Conservation (phyloP, 2,329 filamentous ascomycete species). For the Harringtonia lauricola region DNA sequence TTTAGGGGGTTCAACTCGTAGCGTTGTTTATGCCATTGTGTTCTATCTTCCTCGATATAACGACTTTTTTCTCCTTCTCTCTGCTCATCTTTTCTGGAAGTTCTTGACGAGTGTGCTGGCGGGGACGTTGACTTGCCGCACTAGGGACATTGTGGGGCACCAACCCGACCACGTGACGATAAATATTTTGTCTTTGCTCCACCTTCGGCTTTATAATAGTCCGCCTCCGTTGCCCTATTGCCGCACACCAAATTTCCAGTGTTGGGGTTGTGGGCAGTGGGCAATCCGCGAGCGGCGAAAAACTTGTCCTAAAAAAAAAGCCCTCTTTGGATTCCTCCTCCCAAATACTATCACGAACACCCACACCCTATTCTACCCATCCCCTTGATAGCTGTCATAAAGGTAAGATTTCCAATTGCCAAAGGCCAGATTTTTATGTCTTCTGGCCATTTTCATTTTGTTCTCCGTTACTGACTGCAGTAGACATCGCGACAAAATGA, state of each 20-base stretch:
- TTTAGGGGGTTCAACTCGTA: too few relatives aligned
- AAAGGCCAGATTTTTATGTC: background rate
- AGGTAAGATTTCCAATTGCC: background rate
- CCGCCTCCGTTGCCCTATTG: background rate
- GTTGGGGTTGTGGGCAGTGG: background rate
- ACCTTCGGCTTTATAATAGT: too few relatives aligned
- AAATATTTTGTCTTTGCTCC: too few relatives aligned
- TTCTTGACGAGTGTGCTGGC: too few relatives aligned
- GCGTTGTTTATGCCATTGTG: too few relatives aligned
- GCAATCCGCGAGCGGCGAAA: constrained; percentile 2
- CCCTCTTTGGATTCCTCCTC: background rate
- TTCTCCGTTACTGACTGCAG: constrained; percentile 2
- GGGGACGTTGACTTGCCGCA: too few relatives aligned
- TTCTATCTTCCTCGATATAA: too few relatives aligned
- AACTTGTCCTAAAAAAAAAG: constrained; percentile 2
- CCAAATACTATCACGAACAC: constrained; percentile 2
- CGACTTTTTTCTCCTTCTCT: too few relatives aligned
- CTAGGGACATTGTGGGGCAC: too few relatives aligned
- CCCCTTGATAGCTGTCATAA: constrained; percentile 3
- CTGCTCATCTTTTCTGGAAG: too few relatives aligned
- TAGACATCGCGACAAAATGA: constrained; percentile 40
- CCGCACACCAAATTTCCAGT: background rate
- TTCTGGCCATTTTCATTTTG: background rate
- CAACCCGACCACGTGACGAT: too few relatives aligned
- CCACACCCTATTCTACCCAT: background rate